These are phyloP conservation scores for Calocybe gambosa DNA, from an alignment of 1,284 basidiomycete genomes.

Conservation along the genomic window DNA sequence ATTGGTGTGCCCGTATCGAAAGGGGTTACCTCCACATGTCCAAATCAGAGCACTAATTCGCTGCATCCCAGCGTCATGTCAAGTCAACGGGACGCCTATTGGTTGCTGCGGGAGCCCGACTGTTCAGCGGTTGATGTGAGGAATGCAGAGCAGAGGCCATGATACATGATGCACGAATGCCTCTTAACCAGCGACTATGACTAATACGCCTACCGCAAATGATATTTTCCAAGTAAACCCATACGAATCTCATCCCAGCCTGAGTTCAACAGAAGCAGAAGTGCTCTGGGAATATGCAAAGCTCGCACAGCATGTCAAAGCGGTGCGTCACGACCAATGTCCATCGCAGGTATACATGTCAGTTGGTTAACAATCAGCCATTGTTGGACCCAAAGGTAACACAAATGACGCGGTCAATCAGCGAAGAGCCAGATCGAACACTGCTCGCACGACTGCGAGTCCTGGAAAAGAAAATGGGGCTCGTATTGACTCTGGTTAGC, in stretches of 20 bases:
- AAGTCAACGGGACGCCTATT: not conserved
- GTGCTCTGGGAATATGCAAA: constrained; percentile 80
- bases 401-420: constrained; percentile 50
- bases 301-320: constrained; percentile 62
- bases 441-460: constrained; percentile 77
- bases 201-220: constrained; percentile 19
- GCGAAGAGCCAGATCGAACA: constrained; percentile 65
- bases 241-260: constrained; percentile 59
- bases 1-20: not conserved
- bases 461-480: constrained; percentile 91
- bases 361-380: constrained; percentile 3
- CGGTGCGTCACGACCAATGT: constrained; percentile 36
- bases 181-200: constrained; percentile 16
- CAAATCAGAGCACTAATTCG: not conserved
- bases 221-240: constrained; percentile 56
- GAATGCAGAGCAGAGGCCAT: not conserved
- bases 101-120: not conserved
- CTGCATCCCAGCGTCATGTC: not conserved
- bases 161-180: not conserved
- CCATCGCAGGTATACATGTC: not conserved
- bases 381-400: constrained; percentile 38
- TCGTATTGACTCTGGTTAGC: constrained; percentile 82
- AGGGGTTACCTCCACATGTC: constrained; percentile 7
- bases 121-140: not conserved
- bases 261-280: constrained; percentile 58